Base-by-base conservation (phyloP, 192 early-diverging fungal genomes). In the Entomortierella parvispora region DNA sequence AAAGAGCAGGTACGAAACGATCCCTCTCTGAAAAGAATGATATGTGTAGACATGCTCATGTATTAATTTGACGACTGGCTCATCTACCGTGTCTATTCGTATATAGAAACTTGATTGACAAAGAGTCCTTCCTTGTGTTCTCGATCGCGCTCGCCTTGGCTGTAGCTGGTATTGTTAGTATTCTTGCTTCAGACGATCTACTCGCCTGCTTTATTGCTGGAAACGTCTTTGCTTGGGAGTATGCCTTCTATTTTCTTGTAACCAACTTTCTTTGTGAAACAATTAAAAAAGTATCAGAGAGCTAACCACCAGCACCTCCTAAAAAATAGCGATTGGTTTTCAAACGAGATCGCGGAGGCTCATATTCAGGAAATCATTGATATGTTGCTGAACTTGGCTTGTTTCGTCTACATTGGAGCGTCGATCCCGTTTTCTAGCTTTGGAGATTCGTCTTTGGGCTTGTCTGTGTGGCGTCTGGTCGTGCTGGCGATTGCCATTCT, bases 361-460 rank as follows among this genome's bases (percentile, higher is more conserved):
- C 90, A 94, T 23, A 85, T 97, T 28, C 96, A 97, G 80, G 95
- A 97, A 78, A 91, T 93, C 3, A 86, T 99, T 48, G 95, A 96
- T 68, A 90, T 88, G 74, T 78, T 99, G 65, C 71, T 97, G 43
- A 97, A 95, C 78, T 79, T 94, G 64, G 80, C 93, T 4, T 92
- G 94, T 45, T 99, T 99, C 82, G 87, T 97, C 20, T 98, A 92
- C 62, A 90, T 95, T 81, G 94, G 93, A 25, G 78, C 91, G 10
- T 83, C 87, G 14, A 91, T 94, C 47, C 93, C 95, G 0, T 95
- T 90, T 88, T 62, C 78, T 2, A 78, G 85, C 26, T 95, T 93
- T 71, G 78, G 80, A 28, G 76, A 88, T 62, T 68, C 80, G 1
- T 46, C 67, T 8, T 50, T 93, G 18, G 80, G 82, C 1, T 65